phyloP scores from a whole-genome alignment of 495 filamentous ascomycete genomes.

The Penicillium malachiteum region DNA sequence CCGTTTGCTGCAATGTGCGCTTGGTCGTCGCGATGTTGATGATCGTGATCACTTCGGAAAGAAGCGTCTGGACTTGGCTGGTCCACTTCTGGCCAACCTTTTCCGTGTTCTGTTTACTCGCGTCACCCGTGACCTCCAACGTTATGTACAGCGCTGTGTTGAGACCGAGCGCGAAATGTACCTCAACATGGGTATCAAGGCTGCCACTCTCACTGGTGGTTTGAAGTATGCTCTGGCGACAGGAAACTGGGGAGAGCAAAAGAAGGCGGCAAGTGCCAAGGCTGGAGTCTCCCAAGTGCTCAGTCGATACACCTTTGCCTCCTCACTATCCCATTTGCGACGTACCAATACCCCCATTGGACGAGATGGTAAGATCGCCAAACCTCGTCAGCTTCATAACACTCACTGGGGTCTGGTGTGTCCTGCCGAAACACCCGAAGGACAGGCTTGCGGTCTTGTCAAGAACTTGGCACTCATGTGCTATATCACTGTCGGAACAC shows the following conservation, averaged over 20 bases:
- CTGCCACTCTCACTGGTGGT: slow-evolving; percentile 85
- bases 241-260: slow-evolving; percentile 99
- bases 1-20: slow-evolving; percentile 82
- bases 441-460: slow-evolving; percentile 96
- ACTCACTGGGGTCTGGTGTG: slow-evolving; percentile 99
- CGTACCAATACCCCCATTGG: slow-evolving; percentile 98
- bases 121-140: slow-evolving; percentile 83
- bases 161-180: slow-evolving; percentile 87
- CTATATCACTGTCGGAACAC: slow-evolving; percentile 90
- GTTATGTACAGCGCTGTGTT: slow-evolving; percentile 86
- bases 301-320: slow-evolving; percentile 96
- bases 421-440: slow-evolving; percentile 96
- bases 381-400: slow-evolving; percentile 96
- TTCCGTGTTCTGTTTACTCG: slow-evolving; percentile 87
- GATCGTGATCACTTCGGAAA: slow-evolving; percentile 99
- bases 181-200: slow-evolving; percentile 84
- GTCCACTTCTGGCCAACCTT: slow-evolving; percentile 86
- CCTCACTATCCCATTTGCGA: slow-evolving; percentile 91
- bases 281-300: slow-evolving; percentile 98
- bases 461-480: slow-evolving; percentile 99
- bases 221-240: slow-evolving; percentile 97
- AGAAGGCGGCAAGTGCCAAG: slow-evolving; percentile 90
- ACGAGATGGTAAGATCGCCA: slow-evolving; percentile 96
- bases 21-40: slow-evolving; percentile 88
- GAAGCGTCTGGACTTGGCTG: slow-evolving; percentile 94